Evolutionary conservation across 2,329 filamentous ascomycete genomes (phyloP), one percentile per base, ranked within the genome.

Genomic region (Colletotrichum sp.): DNA sequence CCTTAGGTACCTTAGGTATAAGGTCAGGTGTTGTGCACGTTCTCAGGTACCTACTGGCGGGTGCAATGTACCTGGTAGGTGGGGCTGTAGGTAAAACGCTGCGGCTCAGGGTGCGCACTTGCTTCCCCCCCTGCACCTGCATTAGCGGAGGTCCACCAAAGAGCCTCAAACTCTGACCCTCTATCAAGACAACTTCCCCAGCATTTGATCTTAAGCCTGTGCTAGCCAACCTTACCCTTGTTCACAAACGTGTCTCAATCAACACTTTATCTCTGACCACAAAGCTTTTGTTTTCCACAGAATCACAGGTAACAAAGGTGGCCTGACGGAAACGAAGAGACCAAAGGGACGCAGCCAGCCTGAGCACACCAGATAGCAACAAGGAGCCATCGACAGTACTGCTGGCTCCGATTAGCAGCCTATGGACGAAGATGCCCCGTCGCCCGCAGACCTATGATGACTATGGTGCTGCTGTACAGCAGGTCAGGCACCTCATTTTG

Each of bases 361-460:
- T 16, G 9, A 60, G 28, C 9, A 13, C n/a, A 52, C 43, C 43
- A 7, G 43, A 52, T 21, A 52, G n/a, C n/a, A 21, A 52, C 43
- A 21, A 52, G 43, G n/a, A 21, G 43, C 43, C 12, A 52, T 52
- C 43, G 10, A 52, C 43, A 52, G 43, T 52, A 52, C 38, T 48
- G 16, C 18, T 61, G 56, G 9, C 26, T 28, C 56, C 21, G 8
- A 26, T 26, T 18, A 16, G 43, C 36, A 66, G 61, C 36, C 48
- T 34, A 60, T 71, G 55, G 66, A 10, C 26, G 79, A 82, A 70
- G 32, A 89, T 89, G 87, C 85, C 85, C 74, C 86, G 87, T 79
- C 85, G 87, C 80, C 83, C 84, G 67, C 84, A 85, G 69, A 86
- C 84, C 21, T 85, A 87, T 78, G 87, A 88, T 76, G 87, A 89